Evolutionary conservation across 2,329 filamentous ascomycete species (phyloP).

Genomic region (Aspergillus fijiensis): DNA sequence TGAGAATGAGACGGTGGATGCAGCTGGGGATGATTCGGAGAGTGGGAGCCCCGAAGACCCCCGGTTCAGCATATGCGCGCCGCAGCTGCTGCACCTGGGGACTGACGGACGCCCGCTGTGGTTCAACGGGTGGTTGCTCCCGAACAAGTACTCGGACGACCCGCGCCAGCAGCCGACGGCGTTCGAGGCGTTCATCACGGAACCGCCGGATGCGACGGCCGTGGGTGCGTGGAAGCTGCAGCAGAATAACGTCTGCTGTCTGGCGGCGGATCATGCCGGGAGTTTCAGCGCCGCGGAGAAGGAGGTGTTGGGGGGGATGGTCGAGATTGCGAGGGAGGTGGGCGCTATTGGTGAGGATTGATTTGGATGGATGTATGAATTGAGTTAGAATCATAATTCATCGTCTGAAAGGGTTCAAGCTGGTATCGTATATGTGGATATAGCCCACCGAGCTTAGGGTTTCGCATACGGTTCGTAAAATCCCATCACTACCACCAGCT

Average conservation of each 20-base stretch:
- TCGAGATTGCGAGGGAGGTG: neutral
- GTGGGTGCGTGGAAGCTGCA: constrained; percentile 12
- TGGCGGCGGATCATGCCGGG: constrained; percentile 4
- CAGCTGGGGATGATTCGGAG: neutral
- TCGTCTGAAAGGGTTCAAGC: too few relatives aligned
- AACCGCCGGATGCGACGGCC: constrained; percentile 7
- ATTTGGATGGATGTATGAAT: too few relatives aligned
- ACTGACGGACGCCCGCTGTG: constrained; percentile 43
- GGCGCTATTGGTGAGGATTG: neutral
- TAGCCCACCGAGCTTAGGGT: too few relatives aligned
- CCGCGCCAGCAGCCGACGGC: constrained; percentile 34
- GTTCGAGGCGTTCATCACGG: constrained; percentile 29
- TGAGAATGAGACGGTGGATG: too few relatives aligned
- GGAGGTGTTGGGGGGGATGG: constrained; percentile 6
- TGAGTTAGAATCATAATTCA: too few relatives aligned
- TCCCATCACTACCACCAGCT: too few relatives aligned
- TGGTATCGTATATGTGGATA: too few relatives aligned
- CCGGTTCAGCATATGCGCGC: constrained; percentile 38
- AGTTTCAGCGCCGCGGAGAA: constrained; percentile 7
- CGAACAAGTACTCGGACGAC: constrained; percentile 39
- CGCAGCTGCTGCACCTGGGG: constrained; percentile 49
- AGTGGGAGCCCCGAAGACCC: neutral
- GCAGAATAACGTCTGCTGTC: constrained; percentile 13
- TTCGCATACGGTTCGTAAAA: too few relatives aligned
- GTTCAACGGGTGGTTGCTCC: constrained; percentile 49